phyloP scores from a whole-genome alignment of 1,284 basidiomycete species.

The Rhodofomes roseus region DNA sequence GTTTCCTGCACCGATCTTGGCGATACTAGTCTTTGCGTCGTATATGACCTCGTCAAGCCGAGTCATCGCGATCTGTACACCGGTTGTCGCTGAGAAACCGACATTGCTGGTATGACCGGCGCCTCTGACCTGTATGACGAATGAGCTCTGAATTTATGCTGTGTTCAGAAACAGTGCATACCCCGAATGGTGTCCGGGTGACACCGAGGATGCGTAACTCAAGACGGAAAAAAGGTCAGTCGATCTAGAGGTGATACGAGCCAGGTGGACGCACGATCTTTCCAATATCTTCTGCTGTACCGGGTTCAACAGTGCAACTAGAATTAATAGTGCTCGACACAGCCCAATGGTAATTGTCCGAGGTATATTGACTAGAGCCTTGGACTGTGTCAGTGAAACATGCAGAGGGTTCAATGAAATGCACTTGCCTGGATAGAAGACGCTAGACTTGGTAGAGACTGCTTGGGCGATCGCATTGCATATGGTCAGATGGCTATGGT shows the following conservation, averaged over 20 bases:
- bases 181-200: conserved; percentile 35
- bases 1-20: not conserved
- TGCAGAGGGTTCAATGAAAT: not conserved
- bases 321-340: conserved; percentile 20
- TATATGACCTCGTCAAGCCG: not conserved
- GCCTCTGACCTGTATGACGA: not conserved
- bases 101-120: not conserved
- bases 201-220: conserved; percentile 42
- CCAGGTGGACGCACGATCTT: not conserved
- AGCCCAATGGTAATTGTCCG: conserved; percentile 27
- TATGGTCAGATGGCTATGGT: not conserved
- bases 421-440: not conserved
- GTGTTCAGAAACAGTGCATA: conserved; percentile 9
- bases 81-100: not conserved
- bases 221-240: not conserved
- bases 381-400: not conserved
- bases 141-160: not conserved
- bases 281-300: not conserved
- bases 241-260: not conserved
- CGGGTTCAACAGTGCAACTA: not conserved
- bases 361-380: conserved; percentile 7
- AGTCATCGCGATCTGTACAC: not conserved
- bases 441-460: not conserved
- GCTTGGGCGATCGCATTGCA: not conserved
- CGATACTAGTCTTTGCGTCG: not conserved